Conservation (phyloP, 2,329 filamentous ascomycete species). For the Magnaporthiopsis incrustans region DNA sequence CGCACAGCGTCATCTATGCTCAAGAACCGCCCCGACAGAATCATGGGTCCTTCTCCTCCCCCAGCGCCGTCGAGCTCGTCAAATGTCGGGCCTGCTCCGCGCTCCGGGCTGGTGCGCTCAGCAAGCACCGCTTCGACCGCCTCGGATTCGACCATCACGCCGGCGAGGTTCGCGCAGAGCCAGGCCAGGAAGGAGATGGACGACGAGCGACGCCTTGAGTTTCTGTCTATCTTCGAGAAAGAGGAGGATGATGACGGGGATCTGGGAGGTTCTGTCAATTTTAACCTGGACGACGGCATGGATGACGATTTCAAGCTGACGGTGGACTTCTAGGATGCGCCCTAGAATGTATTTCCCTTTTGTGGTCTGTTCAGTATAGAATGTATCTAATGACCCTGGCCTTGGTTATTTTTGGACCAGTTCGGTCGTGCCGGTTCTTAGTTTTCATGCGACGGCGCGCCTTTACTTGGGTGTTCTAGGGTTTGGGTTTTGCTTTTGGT, state of each 20-base stretch:
- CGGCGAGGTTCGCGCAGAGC: slow-evolving; percentile 31
- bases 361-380: slow-evolving; percentile 1
- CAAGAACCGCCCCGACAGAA: slow-evolving; percentile 15
- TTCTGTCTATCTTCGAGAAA: slow-evolving; percentile 50
- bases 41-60: not conserved
- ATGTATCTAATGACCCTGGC: not conserved
- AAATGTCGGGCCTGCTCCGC: not conserved
- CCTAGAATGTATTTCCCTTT: slow-evolving; percentile 4
- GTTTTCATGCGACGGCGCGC: not conserved
- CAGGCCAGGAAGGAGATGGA: slow-evolving; percentile 21
- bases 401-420: not conserved
- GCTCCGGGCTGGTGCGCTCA: slow-evolving; percentile 16
- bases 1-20: slow-evolving; percentile 45
- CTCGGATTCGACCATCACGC: slow-evolving; percentile 38
- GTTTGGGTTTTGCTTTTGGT: not conserved
- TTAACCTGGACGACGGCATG: slow-evolving; percentile 35
- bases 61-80: not conserved
- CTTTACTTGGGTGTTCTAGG: not conserved
- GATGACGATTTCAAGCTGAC: slow-evolving; percentile 52
- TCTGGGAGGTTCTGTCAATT: slow-evolving; percentile 23
- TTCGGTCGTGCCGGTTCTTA: not conserved
- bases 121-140: slow-evolving; percentile 29
- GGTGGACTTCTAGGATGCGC: slow-evolving; percentile 23
- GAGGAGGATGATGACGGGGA: slow-evolving; percentile 38
- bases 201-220: slow-evolving; percentile 34